Conservation (phyloP, 2,329 filamentous ascomycete species). For the Xylariaceae sp. region DNA sequence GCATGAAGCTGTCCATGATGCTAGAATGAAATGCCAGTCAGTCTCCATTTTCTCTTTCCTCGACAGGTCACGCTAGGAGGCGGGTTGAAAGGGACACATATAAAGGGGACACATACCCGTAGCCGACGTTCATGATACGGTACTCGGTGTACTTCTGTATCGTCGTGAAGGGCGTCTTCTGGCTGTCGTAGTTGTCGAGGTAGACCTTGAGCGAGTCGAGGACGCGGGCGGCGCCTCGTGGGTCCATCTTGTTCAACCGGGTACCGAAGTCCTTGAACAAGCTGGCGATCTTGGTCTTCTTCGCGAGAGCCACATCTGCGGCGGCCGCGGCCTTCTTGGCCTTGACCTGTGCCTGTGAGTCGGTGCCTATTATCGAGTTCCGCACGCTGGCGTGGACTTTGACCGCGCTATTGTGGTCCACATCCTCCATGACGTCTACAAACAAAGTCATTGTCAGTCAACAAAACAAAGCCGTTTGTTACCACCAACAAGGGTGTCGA, state of each 20-base stretch:
- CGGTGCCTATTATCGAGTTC: conserved; percentile 9
- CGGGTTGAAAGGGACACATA: no score
- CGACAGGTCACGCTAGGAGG: neutral
- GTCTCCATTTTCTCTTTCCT: neutral
- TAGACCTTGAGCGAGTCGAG: conserved; percentile 16
- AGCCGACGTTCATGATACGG: conserved; percentile 19
- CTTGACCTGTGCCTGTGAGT: neutral
- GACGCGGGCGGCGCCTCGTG: conserved; percentile 15
- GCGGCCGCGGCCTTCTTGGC: conserved; percentile 6
- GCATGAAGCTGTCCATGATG: conserved; percentile 23
- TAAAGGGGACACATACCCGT: no score
- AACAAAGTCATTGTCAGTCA: no score
- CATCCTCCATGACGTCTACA: conserved; percentile 19
- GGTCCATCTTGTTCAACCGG: conserved; percentile 16
- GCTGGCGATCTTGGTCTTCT: conserved; percentile 14
- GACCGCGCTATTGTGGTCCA: conserved; percentile 15
- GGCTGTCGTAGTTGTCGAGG: conserved; percentile 21
- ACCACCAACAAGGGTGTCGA: no score
- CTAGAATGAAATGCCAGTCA: no score
- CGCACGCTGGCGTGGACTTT: conserved; percentile 16
- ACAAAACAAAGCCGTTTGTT: no score
- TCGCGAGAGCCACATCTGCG: no score
- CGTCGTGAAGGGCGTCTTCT: conserved; percentile 18
- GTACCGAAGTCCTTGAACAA: conserved; percentile 18
- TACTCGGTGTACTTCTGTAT: conserved; percentile 21